These are phyloP conservation scores for Alnus glutinosa DNA, from an alignment of 306 rosid species.

Conservation along the genomic window DNA sequence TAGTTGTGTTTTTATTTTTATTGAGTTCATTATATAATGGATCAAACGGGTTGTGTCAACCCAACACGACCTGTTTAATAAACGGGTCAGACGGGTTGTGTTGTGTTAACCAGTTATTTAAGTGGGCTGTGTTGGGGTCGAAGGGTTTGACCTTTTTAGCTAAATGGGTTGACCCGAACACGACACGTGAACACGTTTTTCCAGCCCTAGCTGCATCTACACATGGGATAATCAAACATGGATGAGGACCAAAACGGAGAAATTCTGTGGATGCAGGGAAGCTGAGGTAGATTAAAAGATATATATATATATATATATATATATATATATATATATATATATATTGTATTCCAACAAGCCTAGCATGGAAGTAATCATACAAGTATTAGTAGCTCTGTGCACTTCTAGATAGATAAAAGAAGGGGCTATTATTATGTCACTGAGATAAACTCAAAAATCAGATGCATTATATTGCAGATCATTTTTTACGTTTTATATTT, in stretches of 20 bases:
- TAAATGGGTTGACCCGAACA: too few species aligned
- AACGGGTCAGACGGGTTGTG: too few species aligned
- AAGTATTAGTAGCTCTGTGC: not conserved
- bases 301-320: not conserved
- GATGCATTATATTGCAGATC: slow-evolving; percentile 6
- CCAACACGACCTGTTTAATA: too few species aligned
- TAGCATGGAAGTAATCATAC: too few species aligned
- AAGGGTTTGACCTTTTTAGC: too few species aligned
- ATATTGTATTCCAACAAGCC: not conserved
- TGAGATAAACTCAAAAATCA: slow-evolving; percentile 1
- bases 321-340: not conserved
- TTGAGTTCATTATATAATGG: too few species aligned
- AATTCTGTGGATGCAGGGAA: not conserved
- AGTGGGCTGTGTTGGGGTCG: too few species aligned
- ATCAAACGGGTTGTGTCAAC: too few species aligned
- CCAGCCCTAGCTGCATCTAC: too few species aligned
- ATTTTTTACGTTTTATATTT: slow-evolving; percentile 11
- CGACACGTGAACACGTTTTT: too few species aligned
- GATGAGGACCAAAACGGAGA: not conserved
- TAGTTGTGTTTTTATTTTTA: too few species aligned
- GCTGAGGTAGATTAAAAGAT: not conserved
- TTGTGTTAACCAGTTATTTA: too few species aligned
- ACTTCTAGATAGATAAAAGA: not conserved
- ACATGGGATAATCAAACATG: not conserved
- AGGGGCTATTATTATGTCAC: not conserved